Percentiles rank a stretch among this genome's conserved stretches.
Conservation (phyloP, 805 yeast species). For the Groenewaldozyma salmanticensis region DNA sequence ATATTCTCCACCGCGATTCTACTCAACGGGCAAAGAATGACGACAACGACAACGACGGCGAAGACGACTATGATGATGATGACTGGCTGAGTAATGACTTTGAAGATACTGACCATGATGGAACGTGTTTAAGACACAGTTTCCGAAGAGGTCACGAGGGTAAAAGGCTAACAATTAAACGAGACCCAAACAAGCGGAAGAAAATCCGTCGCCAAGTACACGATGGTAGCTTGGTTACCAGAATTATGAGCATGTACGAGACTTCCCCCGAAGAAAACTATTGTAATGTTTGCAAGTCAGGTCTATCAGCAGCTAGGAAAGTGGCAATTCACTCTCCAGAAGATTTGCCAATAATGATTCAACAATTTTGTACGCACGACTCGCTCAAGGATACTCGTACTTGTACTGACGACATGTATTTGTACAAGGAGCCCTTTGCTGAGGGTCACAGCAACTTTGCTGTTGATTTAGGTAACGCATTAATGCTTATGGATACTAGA, state of each 20-base stretch:
- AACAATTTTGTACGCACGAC: constrained; percentile 3
- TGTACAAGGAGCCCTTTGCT: constrained; percentile 1
- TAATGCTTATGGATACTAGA: constrained; percentile 42
- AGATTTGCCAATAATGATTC: constrained; percentile 3
- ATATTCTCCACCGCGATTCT: too few species aligned
- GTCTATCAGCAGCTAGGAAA: constrained; percentile 7
- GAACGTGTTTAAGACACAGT: too few species aligned
- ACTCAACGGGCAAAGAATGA: too few species aligned
- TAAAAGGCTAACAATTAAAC: neutral
- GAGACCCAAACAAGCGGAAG: neutral
- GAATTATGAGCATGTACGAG: constrained; percentile 4
- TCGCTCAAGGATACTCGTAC: constrained; percentile 1
- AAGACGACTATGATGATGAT: too few species aligned
- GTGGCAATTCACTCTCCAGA: constrained; percentile 10
- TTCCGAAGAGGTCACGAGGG: too few species aligned
- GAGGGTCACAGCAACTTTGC: constrained; percentile 14
- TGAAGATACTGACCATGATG: too few species aligned
- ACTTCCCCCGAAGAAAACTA: constrained; percentile 1
- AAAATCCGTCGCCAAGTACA: neutral
- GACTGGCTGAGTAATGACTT: too few species aligned
- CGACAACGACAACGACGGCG: too few species aligned
- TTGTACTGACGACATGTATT: constrained; percentile 1
- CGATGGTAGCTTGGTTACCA: neutral
- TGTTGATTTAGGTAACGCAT: constrained; percentile 40
- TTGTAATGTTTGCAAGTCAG: constrained; percentile 13